These are phyloP conservation scores for Lactifluus volemus DNA, from an alignment of 768 basidiomycete species.

Conservation along the genomic window DNA sequence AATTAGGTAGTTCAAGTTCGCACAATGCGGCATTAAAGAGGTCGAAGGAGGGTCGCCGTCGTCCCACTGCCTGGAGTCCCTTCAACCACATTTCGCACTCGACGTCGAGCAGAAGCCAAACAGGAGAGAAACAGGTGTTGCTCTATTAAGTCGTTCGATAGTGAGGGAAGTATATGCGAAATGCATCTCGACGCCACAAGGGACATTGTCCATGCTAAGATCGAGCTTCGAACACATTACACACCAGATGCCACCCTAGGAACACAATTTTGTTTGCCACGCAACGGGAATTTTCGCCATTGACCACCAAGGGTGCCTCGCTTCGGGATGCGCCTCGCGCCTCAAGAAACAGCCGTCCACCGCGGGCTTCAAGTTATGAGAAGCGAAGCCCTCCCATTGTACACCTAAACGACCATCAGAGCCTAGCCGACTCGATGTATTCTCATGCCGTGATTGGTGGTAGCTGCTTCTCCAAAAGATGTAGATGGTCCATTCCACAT, in stretches of 20 bases:
- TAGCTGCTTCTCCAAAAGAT: slow-evolving; percentile 34
- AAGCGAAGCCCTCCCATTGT: too few species aligned
- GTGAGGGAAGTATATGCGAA: slow-evolving; percentile 41
- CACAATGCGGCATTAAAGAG: too few species aligned
- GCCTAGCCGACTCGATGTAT: neutral
- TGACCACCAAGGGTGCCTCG: neutral
- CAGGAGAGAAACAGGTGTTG: slow-evolving; percentile 60
- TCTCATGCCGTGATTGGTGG: neutral
- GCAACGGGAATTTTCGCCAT: neutral
- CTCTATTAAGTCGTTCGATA: slow-evolving; percentile 53
- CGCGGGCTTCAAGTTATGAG: neutral
- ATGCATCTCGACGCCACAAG: too few species aligned
- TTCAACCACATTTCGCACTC: too few species aligned
- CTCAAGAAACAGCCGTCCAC: neutral
- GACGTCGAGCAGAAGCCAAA: slow-evolving; percentile 30
- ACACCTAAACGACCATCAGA: neutral
- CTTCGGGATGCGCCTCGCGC: neutral
- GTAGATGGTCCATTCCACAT: slow-evolving; percentile 61
- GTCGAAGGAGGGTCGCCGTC: too few species aligned
- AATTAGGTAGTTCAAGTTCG: too few species aligned
- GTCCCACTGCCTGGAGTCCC: too few species aligned
- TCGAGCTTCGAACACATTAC: neutral
- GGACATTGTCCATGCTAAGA: neutral
- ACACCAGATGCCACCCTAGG: neutral
- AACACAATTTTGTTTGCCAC: neutral